Evolutionary conservation across 257 asterid species (phyloP), one percentile per base, ranked within the genome.

Genomic region (Solanum lycopersicoides): DNA sequence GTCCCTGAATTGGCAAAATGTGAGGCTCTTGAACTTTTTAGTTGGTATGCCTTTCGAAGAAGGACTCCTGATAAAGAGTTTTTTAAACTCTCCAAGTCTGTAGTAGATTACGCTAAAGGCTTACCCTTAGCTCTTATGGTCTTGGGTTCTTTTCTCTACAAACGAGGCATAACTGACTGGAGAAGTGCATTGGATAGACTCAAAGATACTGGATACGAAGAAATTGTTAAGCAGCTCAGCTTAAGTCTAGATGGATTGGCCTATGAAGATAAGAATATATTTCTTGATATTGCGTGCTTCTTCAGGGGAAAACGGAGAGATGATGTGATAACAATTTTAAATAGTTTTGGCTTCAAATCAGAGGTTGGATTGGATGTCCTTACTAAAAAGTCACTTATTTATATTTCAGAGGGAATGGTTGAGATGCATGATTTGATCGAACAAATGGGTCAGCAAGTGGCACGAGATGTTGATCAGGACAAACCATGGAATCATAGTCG

Each of bases 221-320:
- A 86, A 44, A 50, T 86, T 59, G 0, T 75, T 30, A 44, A 74
- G 84, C 13, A 47, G 12, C 88, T 86, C 34, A 73, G 65, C 30
- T 28, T 75, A 35, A 74, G 85, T 68, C 30, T 72, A 21, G 72
- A 45, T 53, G 75, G 88, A 11, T 63, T 86, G 73, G 0, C 6
- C 75, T 4, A 63, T 6, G 63, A 73, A 18, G 50, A 74, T 0
- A 35, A 86, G 72, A 21, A 73, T 18, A 34, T 86, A 45, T 86
- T 86, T 25, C 56, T 85, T 37, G 47, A 44, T 69, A 44, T 85
- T 85, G 87, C 83, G 28, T 85, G 87, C 82, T 69, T 69, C 83
- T 85, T 23, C 42, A 50, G 50, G 7, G 84, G 88, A 44, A 85
- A 44, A 47, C 1, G 5, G 47, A 85, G 9, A 85, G 41, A 66